These are phyloP conservation scores for Chytriomyces sp. DNA, from an alignment of 192 early-diverging fungal genomes.

Conservation along the genomic window DNA sequence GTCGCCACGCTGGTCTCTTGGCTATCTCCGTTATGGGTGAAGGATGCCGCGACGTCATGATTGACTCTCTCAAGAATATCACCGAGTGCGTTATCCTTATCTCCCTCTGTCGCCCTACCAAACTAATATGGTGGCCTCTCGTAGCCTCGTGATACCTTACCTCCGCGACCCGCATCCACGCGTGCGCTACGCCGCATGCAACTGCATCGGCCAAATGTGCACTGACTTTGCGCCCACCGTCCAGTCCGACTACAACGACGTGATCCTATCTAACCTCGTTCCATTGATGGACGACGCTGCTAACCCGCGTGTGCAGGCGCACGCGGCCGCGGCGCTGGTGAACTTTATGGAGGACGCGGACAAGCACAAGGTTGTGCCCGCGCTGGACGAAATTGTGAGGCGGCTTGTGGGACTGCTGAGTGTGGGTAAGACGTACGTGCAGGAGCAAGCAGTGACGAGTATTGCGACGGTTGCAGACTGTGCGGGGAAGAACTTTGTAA, in stretches of 20 bases:
- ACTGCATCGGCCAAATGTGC: slow-evolving; percentile 95
- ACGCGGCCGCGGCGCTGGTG: slow-evolving; percentile 94
- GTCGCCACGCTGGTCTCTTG: slow-evolving; percentile 90
- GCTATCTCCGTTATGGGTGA: slow-evolving; percentile 96
- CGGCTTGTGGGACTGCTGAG: slow-evolving; percentile 82
- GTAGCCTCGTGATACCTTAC: slow-evolving; percentile 71
- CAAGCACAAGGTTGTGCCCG: slow-evolving; percentile 82
- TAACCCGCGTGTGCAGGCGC: slow-evolving; percentile 88
- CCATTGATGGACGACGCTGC: slow-evolving; percentile 81
- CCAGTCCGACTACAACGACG: slow-evolving; percentile 40
- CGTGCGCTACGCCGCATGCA: slow-evolving; percentile 95
- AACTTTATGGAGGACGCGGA: slow-evolving; percentile 94
- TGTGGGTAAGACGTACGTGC: slow-evolving; percentile 87
- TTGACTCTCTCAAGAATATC: slow-evolving; percentile 82
- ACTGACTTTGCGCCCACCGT: slow-evolving; percentile 83
- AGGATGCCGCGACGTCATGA: slow-evolving; percentile 94
- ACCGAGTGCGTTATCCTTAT: slow-evolving; percentile 49
- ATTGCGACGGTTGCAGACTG: slow-evolving; percentile 96
- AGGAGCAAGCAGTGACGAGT: slow-evolving; percentile 98
- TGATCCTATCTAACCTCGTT: slow-evolving; percentile 71
- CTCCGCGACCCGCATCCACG: slow-evolving; percentile 89
- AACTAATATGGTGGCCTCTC: not conserved
- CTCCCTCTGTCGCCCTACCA: not conserved
- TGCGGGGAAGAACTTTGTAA: slow-evolving; percentile 85
- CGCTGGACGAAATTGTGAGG: slow-evolving; percentile 87